Base-by-base conservation (phyloP, 2,329 filamentous ascomycete genomes). In the Escovopsis sp. region DNA sequence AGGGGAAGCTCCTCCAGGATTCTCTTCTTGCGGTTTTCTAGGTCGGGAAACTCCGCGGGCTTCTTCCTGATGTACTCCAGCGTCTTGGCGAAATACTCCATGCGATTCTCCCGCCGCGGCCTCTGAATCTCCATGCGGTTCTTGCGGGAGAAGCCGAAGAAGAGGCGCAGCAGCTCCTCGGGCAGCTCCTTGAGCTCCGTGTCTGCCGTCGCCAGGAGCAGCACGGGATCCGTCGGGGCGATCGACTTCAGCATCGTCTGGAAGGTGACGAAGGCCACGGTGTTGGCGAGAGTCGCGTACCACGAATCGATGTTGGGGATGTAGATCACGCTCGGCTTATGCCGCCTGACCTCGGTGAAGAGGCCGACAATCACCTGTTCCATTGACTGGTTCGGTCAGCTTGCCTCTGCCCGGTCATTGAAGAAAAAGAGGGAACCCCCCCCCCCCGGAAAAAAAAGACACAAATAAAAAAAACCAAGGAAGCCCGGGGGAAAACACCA, bases 271-370 rank as follows among this genome's bases (percentile, higher is more conserved):
- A 93, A 73, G 3, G 78, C 73, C 27, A 85, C 62, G 0, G 81
- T 77, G 7, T 62, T 61, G n/a, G 55, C 52, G 14, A 79, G 50
- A 18, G 66, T 68, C 14, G 71, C 60, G 51, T 85, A 88, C 90
- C 90, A 98, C 7, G 79, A 71, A 45, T 94, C 82, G 33, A 96
- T 73, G 45, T 86, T 79, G 2, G 90, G 88, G 30, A 98, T 81
- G 56, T 87, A 96, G 35, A 98, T 90, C 27, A 96, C 84, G 53
- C 86, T 92, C 1, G 90, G 90, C 55, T 94, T 94, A 53, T 94
- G 86, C 27, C 87, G 77, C 55, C 88, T 84, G 27, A 93, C 83
- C 60, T 96, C 90, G 1, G 83, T 77, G 51, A 98, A 96, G 7
- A 93, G 67, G 44, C 87, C 79, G 11, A 94, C 85, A 43, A 98